phyloP scores from a whole-genome alignment of 768 basidiomycete species.

The Daedaleopsis nitida region DNA sequence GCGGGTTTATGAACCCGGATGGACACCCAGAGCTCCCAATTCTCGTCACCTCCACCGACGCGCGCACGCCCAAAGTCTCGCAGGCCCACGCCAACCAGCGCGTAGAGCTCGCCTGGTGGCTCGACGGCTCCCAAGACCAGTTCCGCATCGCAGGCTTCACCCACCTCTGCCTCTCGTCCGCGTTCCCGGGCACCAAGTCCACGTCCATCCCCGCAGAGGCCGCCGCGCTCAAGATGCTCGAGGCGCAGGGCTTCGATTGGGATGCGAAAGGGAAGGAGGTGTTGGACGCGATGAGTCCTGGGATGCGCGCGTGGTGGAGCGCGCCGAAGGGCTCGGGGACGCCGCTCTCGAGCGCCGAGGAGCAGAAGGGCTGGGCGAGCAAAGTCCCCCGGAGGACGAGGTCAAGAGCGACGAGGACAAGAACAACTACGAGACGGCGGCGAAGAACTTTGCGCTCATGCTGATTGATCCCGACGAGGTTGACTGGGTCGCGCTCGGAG shows the following conservation, averaged over 20 bases:
- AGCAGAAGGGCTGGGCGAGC: conserved; percentile 63
- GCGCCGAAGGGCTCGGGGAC: conserved; percentile 63
- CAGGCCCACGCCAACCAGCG: conserved; percentile 52
- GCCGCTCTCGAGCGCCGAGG: conserved; percentile 51
- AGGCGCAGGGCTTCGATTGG: conserved; percentile 53
- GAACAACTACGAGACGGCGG: conserved; percentile 52
- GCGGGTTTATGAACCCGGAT: conserved; percentile 52
- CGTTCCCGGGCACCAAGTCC: conserved; percentile 35
- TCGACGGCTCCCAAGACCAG: conserved; percentile 65
- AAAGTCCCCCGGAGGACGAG: conserved; percentile 49
- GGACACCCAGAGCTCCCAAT: conserved; percentile 53
- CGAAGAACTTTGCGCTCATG: conserved; percentile 70
- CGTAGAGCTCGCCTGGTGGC: conserved; percentile 78
- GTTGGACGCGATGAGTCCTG: conserved; percentile 59
- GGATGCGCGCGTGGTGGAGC: conserved; percentile 74
- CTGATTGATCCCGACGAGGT: conserved; percentile 71
- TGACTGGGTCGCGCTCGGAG: conserved; percentile 66
- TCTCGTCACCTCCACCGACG: conserved; percentile 68
- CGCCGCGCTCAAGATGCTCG: conserved; percentile 21
- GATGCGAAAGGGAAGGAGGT: conserved; percentile 59
- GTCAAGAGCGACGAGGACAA: conserved; percentile 42
- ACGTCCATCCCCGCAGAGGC: conserved; percentile 13
- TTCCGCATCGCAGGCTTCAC: conserved; percentile 67
- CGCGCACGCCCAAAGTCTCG: conserved; percentile 66
- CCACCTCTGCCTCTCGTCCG: conserved; percentile 52